phyloP scores from a whole-genome alignment of 148 eudicot species.

The Beta vulgaris region DNA sequence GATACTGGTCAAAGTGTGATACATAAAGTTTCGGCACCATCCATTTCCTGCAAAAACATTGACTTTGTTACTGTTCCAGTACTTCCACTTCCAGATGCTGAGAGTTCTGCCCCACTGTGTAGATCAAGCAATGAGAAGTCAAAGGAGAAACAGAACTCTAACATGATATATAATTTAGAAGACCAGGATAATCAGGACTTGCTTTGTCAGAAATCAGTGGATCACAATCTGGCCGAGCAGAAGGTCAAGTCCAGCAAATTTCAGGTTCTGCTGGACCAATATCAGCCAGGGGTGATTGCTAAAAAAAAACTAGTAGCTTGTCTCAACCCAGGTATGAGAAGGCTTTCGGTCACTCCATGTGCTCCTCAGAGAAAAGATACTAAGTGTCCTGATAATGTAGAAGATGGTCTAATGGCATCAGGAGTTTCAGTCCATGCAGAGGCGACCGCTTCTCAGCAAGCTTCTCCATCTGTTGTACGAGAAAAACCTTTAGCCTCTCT shows the following conservation, averaged over 20 bases:
- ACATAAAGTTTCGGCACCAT: constrained; percentile 45
- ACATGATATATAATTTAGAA: constrained; percentile 18
- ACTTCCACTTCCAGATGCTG: too few relatives aligned
- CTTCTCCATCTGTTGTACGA: constrained; percentile 6
- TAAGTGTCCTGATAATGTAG: background rate
- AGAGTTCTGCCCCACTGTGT: constrained; percentile 19
- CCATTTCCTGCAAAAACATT: constrained; percentile 31
- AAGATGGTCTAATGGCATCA: constrained; percentile 4
- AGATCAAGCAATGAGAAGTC: constrained; percentile 26
- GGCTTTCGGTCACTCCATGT: constrained; percentile 4
- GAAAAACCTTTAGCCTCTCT: constrained; percentile 10
- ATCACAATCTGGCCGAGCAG: constrained; percentile 22
- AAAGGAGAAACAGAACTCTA: constrained; percentile 28
- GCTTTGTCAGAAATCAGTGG: constrained; percentile 15
- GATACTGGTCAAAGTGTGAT: constrained; percentile 58
- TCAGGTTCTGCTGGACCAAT: background rate
- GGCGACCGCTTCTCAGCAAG: background rate
- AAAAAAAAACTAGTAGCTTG: constrained; percentile 5
- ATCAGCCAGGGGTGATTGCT: constrained; percentile 1
- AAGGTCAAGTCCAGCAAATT: constrained; percentile 23
- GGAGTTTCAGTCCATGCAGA: background rate
- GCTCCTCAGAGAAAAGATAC: background rate
- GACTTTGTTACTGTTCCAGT: constrained; percentile 33
- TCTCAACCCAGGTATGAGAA: background rate
- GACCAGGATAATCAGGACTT: constrained; percentile 22